Base-by-base conservation (phyloP, 1,139 yeast species). In the Taphrina confusa region DNA sequence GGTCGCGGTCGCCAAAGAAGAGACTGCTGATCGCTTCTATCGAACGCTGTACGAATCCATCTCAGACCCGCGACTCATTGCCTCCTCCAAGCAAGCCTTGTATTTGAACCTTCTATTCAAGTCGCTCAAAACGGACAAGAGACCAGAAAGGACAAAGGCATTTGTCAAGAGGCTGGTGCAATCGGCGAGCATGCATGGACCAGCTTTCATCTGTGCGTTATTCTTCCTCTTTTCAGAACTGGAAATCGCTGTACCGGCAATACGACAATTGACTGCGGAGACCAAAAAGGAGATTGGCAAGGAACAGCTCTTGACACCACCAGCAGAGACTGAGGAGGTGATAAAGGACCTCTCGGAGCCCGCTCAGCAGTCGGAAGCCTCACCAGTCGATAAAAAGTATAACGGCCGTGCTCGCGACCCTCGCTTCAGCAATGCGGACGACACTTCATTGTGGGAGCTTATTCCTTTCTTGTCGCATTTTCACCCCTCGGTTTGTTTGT, bases 381-480 rank as follows among this genome's bases (percentile, higher is more conserved):
- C 12, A 11, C 37, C 23, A 16, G 16, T 8, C n/a, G n/a, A n/a
- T n/a, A 47, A 65, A 36, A 61, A 67, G 47, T 92, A 92, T 70
- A 97, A 94, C 71, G 83, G 95, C 31, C 83, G 83, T 68, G 88
- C 88, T 70, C 83, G 98, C 71, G 97, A 92, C 73, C 99, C 99
- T 18, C 79, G 81, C 65, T 89, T 74, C 72, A 90, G 97, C 12
- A 80, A 88, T 71, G 97, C 97, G 4, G 82, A 82, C 57, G 80
- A 79, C 52, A 78, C 96, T 0, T 84, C 91, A 8, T 74, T 92
- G 60, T 94, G 97, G 97, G 99, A 92, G 74, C 20, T 67, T 11
- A 72, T 78, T 49, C 86, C 83, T 56, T 84, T 92, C 70, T 70
- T 84, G 46, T 77, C 79, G 62, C 97, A 92, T 73, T 94, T 82